Evolutionary conservation across 148 eudicot species (phyloP), one percentile per base, ranked within the genome.

Genomic region (Mesembryanthemum crystallinum): DNA sequence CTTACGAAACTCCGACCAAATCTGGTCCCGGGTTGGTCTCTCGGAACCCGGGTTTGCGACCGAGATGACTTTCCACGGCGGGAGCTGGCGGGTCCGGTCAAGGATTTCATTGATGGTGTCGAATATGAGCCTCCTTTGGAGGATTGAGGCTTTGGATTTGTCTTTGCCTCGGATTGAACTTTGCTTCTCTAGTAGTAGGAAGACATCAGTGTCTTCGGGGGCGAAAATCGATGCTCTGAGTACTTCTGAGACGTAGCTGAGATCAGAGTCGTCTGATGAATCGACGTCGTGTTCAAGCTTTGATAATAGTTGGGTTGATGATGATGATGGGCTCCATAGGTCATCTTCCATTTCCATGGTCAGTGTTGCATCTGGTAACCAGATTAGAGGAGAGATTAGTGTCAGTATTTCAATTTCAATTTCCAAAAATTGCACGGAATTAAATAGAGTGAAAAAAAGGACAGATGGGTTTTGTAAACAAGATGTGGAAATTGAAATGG

Each of bases 311-410:
- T 64, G 79, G 25, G 82, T 70, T 0, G 24, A 32, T n/a, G 86
- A 84, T 33, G 88, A 73, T 1, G 82, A 75, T 67, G 89, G 86
- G 87, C 90, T 88, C 93, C 98, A 93, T 39, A 73, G 43, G 25
- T 91, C 99, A 8, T 92, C 93, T 71, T 91, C 98, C 55, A 76
- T 62, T 68, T 91, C 96, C 64, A 54, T 76, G n/a, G 79, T 84
- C 20, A 60, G 69, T n/a, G n/a, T n/a, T 32, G 79, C 79, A 81
- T 88, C 84, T 85, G 86, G 28, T 15, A 18, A 73, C 74, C 64
- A 76, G 61, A 67, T 52, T 67, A 24, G n/a, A n/a, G 25, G 72
- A 47, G 62, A 75, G 47, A 73, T 64, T 33, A 64, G 43, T 58
- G 78, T 47, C 49, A 79, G 67, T 45, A 21, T 71, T 69, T 58